These are phyloP conservation scores for Microthyrium microscopicum DNA, from an alignment of 2,329 filamentous ascomycete genomes.

Conservation along the genomic window DNA sequence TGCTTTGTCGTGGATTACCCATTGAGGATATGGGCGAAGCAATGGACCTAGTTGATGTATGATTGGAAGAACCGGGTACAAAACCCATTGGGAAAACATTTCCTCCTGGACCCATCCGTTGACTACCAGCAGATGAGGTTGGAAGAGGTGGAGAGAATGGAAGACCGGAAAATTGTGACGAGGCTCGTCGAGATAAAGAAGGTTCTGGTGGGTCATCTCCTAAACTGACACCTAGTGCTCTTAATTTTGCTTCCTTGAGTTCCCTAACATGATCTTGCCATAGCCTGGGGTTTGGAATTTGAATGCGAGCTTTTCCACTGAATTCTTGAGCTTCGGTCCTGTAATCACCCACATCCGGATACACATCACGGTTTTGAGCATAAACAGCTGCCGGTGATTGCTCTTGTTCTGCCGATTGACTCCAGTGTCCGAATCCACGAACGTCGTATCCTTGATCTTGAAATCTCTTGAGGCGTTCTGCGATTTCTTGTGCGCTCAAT, in stretches of 20 bases:
- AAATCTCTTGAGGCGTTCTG: constrained; percentile 6
- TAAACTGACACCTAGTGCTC: constrained; percentile 73
- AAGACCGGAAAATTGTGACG: constrained; percentile 59
- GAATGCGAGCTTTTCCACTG: constrained; percentile 40
- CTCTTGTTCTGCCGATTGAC: neutral
- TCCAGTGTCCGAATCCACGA: constrained; percentile 7
- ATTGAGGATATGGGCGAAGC: constrained; percentile 58
- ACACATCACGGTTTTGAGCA: constrained; percentile 48
- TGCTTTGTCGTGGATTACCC: constrained; percentile 30
- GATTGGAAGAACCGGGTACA: constrained; percentile 39
- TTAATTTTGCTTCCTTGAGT: constrained; percentile 78
- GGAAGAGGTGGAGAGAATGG: constrained; percentile 74
- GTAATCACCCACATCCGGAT: constrained; percentile 49
- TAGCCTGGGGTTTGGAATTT: constrained; percentile 52
- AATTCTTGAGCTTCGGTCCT: constrained; percentile 42
- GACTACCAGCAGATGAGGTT: constrained; percentile 61
- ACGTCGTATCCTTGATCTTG: constrained; percentile 9
- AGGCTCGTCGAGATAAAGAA: constrained; percentile 54
- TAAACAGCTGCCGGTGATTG: constrained; percentile 6
- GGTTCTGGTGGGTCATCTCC: constrained; percentile 54
- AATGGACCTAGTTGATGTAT: constrained; percentile 44
- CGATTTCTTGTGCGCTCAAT: constrained; percentile 6
- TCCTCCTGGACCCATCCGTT: constrained; percentile 39
- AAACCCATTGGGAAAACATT: constrained; percentile 31
- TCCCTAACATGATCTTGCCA: constrained; percentile 70